Conservation (phyloP, 2,329 filamentous ascomycete genomes). For the Aspergillus intermedius region DNA sequence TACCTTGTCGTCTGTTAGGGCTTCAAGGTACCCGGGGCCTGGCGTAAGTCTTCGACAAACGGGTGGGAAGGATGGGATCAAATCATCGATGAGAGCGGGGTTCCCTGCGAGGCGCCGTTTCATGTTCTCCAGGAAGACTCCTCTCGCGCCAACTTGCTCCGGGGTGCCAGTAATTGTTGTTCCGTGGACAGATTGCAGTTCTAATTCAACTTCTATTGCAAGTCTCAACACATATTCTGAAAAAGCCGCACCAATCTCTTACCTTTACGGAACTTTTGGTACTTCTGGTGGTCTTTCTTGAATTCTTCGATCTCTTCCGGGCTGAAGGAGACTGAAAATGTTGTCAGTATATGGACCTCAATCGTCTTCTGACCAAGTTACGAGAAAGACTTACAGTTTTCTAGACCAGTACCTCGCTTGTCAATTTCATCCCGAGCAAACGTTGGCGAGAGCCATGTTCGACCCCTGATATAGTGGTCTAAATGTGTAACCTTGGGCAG, state of each 20-base stretch:
- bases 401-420: conserved; percentile 17
- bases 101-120: conserved; percentile 27
- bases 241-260: not conserved
- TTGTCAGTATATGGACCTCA: not conserved
- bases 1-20: conserved; percentile 55
- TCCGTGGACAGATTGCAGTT: conserved; percentile 27
- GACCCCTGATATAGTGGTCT: conserved; percentile 29
- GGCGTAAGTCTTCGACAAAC: conserved; percentile 41
- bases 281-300: conserved; percentile 23
- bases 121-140: conserved; percentile 26
- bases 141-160: conserved; percentile 18
- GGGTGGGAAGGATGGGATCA: conserved; percentile 29
- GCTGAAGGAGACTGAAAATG: conserved; percentile 21
- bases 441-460: conserved; percentile 25
- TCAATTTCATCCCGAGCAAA: conserved; percentile 25
- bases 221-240: not conserved
- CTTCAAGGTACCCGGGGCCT: conserved; percentile 51
- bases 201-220: conserved; percentile 23
- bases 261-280: conserved; percentile 32
- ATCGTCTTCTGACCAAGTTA: not conserved
- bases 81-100: conserved; percentile 27
- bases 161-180: conserved; percentile 22
- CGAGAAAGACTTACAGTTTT: conserved; percentile 21
- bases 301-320: conserved; percentile 26
- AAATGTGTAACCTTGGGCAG: conserved; percentile 35